Percentiles rank a stretch among this genome's conserved stretches.
phyloP scores from a whole-genome alignment of 441 rosid genomes.

The Pelargonium australe region DNA sequence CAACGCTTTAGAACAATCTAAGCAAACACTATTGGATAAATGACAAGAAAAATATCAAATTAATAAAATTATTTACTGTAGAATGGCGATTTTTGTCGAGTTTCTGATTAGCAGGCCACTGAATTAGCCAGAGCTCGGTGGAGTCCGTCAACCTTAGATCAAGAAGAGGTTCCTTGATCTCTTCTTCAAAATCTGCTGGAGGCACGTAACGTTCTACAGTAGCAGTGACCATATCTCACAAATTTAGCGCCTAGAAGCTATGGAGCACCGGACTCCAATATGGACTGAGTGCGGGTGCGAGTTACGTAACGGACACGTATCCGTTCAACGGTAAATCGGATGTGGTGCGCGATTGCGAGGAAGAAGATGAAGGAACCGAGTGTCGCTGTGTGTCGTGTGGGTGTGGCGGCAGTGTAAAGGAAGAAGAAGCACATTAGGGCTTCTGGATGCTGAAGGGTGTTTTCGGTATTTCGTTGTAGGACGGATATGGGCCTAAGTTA shows the following conservation, averaged over 20 bases:
- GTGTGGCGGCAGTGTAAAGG: no score
- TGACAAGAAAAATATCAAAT: background rate
- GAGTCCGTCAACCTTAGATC: slow-evolving; percentile 32
- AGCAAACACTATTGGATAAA: background rate
- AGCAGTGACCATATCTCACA: slow-evolving; percentile 22
- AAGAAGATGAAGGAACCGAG: no score
- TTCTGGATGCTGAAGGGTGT: no score
- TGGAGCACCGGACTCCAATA: no score
- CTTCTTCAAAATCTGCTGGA: slow-evolving; percentile 36
- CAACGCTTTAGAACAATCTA: background rate
- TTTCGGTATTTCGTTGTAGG: no score
- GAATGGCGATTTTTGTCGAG: background rate
- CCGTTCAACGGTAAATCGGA: no score
- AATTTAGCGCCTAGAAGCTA: background rate
- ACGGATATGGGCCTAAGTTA: no score
- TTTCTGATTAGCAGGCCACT: slow-evolving; percentile 50
- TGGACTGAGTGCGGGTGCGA: no score
- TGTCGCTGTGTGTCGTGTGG: no score
- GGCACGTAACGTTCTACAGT: slow-evolving; percentile 33
- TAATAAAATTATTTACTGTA: background rate
- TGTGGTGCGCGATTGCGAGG: no score
- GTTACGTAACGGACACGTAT: no score
- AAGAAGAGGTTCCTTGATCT: slow-evolving; percentile 34
- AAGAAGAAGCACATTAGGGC: no score
- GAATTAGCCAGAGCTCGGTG: slow-evolving; percentile 74